Conservation (phyloP, 345 rosid genomes). For the Nephelium lappaceum region DNA sequence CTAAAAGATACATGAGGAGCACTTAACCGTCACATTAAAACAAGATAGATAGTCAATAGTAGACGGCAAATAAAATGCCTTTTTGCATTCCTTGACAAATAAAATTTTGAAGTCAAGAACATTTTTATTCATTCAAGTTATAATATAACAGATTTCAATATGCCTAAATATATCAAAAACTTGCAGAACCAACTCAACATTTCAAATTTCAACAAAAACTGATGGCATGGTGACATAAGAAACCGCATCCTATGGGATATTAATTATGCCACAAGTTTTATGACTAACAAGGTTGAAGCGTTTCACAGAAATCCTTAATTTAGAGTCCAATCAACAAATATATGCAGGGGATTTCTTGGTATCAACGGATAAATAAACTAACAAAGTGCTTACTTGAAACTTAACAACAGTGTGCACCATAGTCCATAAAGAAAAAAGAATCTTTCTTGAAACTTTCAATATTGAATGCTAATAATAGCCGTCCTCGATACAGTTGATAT, state of each 20-base stretch:
- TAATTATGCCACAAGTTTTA: not conserved
- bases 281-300: not conserved
- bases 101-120: not conserved
- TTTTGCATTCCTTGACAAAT: not conserved
- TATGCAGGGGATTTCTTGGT: not conserved
- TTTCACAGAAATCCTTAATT: not conserved
- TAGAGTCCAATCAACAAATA: not conserved
- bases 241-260: not conserved
- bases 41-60: not conserved
- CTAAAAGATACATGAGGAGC: not conserved
- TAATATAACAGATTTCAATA: not conserved
- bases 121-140: not conserved
- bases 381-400: not conserved
- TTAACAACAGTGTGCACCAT: not conserved
- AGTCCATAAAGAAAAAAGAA: not conserved
- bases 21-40: not conserved
- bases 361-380: not conserved
- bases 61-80: not conserved
- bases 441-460: not conserved
- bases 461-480: not conserved
- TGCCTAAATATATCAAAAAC: not conserved
- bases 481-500: not conserved
- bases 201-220: not conserved
- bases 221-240: not conserved
- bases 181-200: not conserved